Conservation (phyloP, 2,329 filamentous ascomycete species). For the Leptographium procerum region DNA sequence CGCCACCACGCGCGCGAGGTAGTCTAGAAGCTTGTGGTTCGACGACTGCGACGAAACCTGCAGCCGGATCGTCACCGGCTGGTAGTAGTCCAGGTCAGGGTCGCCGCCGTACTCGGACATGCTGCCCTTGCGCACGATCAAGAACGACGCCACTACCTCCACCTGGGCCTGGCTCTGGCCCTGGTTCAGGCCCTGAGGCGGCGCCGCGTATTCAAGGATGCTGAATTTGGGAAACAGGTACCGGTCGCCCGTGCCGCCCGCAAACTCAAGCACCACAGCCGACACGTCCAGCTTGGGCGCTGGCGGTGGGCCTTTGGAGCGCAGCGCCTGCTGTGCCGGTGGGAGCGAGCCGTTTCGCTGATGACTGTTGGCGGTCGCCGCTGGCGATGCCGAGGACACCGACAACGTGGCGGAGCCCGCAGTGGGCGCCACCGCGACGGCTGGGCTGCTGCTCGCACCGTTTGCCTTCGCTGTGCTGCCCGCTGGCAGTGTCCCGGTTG, state of each 20-base stretch:
- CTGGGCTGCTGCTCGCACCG: background rate
- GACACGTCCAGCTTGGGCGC: constrained; percentile 47
- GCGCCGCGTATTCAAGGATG: constrained; percentile 55
- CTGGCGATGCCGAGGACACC: constrained; percentile 12
- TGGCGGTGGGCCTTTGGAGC: constrained; percentile 48
- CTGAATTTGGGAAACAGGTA: constrained; percentile 71
- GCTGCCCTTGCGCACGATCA: constrained; percentile 63
- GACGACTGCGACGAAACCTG: constrained; percentile 7
- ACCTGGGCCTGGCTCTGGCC: constrained; percentile 28
- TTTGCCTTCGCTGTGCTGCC: background rate
- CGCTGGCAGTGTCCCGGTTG: background rate
- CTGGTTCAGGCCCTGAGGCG: constrained; percentile 31
- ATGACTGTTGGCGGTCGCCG: constrained; percentile 15
- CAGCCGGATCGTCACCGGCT: constrained; percentile 57
- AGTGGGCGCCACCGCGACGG: background rate
- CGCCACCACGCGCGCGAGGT: constrained; percentile 49
- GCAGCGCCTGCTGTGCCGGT: constrained; percentile 39
- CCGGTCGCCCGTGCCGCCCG: constrained; percentile 56
- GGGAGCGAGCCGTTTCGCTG: constrained; percentile 3
- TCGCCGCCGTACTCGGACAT: constrained; percentile 54
- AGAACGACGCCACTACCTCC: constrained; percentile 61
- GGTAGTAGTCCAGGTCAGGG: constrained; percentile 58
- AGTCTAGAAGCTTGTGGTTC: constrained; percentile 46
- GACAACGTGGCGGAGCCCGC: background rate
- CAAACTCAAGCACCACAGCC: constrained; percentile 59